These are phyloP conservation scores for Paraglomus occultum DNA, from an alignment of 192 early-diverging fungal species.

Conservation along the genomic window DNA sequence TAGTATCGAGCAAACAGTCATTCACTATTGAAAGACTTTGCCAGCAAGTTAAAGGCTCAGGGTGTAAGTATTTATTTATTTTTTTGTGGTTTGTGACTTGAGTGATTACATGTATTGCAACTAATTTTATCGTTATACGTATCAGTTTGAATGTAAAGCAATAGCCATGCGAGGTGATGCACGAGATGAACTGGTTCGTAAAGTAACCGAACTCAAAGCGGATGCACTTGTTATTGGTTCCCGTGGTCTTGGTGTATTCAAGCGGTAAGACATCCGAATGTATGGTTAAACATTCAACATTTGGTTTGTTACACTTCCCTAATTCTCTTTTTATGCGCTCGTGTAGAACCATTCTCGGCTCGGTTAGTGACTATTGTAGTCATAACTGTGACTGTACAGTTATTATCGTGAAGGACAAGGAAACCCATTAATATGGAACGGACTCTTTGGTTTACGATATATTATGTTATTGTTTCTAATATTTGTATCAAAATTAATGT, in stretches of 20 bases:
- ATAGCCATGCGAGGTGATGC: constrained; percentile 64
- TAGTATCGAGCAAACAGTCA: constrained; percentile 32
- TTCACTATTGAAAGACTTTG: constrained; percentile 32
- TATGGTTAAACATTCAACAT: background rate
- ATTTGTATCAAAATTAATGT: no score
- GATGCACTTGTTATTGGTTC: constrained; percentile 62
- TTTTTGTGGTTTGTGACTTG: constrained; percentile 9
- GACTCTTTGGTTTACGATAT: background rate
- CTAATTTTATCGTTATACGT: background rate
- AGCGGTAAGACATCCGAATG: constrained; percentile 30
- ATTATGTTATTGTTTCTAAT: no score
- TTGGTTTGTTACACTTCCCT: constrained; percentile 9
- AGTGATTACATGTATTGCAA: background rate
- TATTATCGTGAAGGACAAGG: constrained; percentile 32
- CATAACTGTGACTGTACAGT: constrained; percentile 42
- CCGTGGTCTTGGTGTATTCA: constrained; percentile 55
- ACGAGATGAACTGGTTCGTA: constrained; percentile 57
- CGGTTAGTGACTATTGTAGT: constrained; percentile 47
- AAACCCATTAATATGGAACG: background rate
- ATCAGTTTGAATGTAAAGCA: constrained; percentile 47
- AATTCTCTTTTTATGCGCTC: background rate
- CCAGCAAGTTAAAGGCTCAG: constrained; percentile 31
- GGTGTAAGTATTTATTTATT: constrained; percentile 32
- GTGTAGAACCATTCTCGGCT: constrained; percentile 43
- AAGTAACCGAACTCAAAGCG: constrained; percentile 54